A percentile compares a stretch with the other conserved stretches of the same genome.
phyloP scores from a whole-genome alignment of 2,329 filamentous ascomycete genomes.

The Claviceps pazoutovae region DNA sequence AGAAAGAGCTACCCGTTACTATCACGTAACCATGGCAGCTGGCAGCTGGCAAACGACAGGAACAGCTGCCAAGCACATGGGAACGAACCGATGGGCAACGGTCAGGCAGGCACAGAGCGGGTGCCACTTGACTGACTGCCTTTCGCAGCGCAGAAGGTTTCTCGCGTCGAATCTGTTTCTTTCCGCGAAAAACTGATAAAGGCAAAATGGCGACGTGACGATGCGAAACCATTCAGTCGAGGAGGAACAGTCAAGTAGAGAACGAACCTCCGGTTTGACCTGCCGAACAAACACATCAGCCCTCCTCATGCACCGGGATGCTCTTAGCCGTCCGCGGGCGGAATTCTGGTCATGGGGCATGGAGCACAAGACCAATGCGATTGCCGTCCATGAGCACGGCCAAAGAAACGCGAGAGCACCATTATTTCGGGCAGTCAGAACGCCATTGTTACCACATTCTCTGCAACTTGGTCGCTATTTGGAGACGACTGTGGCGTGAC shows the following conservation, averaged over 20 bases:
- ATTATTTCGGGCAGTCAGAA: neutral
- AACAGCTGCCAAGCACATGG: constrained; percentile 1
- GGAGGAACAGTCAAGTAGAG: neutral
- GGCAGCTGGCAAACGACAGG: constrained; percentile 2
- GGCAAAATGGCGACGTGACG: neutral
- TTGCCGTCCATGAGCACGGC: neutral
- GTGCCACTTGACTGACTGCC: constrained; percentile 1
- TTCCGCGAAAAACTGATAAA: neutral
- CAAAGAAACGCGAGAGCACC: neutral
- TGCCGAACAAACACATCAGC: neutral
- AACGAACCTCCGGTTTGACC: neutral
- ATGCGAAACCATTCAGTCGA: neutral
- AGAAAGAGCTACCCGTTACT: constrained; percentile 2
- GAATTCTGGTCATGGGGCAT: neutral
- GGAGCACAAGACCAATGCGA: neutral
- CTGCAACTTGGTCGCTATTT: neutral
- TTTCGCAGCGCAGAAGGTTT: neutral
- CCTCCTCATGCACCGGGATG: constrained; percentile 1
- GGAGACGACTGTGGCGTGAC: neutral
- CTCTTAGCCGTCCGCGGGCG: constrained; percentile 4
- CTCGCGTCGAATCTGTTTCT: neutral
- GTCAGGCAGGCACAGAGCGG: neutral
- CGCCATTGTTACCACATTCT: no score
- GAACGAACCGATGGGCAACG: no score
- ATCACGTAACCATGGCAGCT: neutral